Percentiles rank a stretch among this genome's conserved stretches.
Conservation (phyloP, 176 grass and related monocot species). For the Puccinellia tenuiflora region DNA sequence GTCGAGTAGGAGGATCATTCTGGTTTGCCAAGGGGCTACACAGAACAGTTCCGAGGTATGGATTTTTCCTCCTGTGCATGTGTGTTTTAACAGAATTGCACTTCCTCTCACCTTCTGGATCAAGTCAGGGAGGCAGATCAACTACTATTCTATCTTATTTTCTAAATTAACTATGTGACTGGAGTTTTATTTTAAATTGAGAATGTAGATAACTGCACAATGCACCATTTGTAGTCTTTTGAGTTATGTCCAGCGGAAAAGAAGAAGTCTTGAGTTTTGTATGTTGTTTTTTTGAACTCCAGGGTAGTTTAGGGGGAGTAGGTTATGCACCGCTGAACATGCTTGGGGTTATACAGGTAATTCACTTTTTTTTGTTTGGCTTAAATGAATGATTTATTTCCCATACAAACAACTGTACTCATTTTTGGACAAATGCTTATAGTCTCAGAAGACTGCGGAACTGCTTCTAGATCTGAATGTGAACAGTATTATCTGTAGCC, state of each 20-base stretch:
- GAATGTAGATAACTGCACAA: background rate
- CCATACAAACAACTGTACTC: background rate
- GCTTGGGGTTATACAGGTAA: constrained; percentile 93
- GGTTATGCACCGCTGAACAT: constrained; percentile 88
- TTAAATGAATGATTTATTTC: background rate
- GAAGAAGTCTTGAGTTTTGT: background rate
- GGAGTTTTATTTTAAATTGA: background rate
- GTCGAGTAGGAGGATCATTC: constrained; percentile 57
- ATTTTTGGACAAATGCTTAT: constrained; percentile 21
- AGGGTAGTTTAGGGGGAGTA: constrained; percentile 50
- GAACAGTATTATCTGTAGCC: constrained; percentile 59
- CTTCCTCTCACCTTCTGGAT: background rate
- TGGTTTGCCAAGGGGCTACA: constrained; percentile 78
- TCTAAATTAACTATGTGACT: background rate
- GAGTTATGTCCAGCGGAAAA: background rate
- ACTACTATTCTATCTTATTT: background rate
- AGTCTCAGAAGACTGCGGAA: constrained; percentile 97
- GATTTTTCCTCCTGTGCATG: background rate
- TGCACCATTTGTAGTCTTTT: background rate
- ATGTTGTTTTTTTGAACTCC: constrained; percentile 23
- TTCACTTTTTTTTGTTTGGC: background rate
- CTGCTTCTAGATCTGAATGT: constrained; percentile 70
- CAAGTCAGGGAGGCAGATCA: background rate
- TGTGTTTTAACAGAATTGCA: background rate
- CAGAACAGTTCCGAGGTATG: constrained; percentile 59